Evolutionary conservation across 164 flowering plant genomes (phyloP).

Genomic region (Umbilicus rupestris): DNA sequence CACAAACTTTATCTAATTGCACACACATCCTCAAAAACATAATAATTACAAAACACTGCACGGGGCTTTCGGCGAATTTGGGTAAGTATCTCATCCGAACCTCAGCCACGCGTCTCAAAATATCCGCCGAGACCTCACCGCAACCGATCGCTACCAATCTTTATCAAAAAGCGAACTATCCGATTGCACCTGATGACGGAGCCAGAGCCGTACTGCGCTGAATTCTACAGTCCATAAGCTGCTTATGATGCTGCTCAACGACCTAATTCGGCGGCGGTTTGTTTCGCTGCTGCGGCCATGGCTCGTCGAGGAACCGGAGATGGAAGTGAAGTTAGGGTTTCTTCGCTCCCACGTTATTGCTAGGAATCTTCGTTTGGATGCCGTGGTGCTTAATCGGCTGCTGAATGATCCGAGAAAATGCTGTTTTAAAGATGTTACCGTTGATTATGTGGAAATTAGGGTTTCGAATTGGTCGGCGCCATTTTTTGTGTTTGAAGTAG

Average conservation of each 20-base stretch:
- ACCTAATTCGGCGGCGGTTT: conserved; percentile 36
- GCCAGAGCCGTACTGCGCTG: not conserved
- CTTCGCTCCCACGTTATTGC: conserved; percentile 31
- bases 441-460: conserved; percentile 32
- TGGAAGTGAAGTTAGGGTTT: conserved; percentile 55
- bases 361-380: conserved; percentile 37
- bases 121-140: not conserved
- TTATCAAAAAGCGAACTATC: not conserved
- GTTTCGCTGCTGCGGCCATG: conserved; percentile 59
- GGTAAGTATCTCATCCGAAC: too few species aligned
- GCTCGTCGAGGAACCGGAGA: conserved; percentile 46
- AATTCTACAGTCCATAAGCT: not conserved
- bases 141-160: not conserved
- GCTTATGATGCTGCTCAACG: conserved; percentile 27
- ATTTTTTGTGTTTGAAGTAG: conserved; percentile 38
- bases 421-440: conserved; percentile 34
- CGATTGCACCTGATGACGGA: not conserved
- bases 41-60: too few species aligned
- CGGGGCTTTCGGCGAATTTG: too few species aligned
- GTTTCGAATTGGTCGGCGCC: conserved; percentile 52
- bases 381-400: conserved; percentile 36
- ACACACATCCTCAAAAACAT: too few species aligned
- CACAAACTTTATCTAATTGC: too few species aligned
- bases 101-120: too few species aligned
- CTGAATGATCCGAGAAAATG: conserved; percentile 27